Evolutionary conservation across 495 filamentous ascomycete genomes (phyloP), one percentile per base, ranked within the genome.

Genomic region (Podospora sp.): DNA sequence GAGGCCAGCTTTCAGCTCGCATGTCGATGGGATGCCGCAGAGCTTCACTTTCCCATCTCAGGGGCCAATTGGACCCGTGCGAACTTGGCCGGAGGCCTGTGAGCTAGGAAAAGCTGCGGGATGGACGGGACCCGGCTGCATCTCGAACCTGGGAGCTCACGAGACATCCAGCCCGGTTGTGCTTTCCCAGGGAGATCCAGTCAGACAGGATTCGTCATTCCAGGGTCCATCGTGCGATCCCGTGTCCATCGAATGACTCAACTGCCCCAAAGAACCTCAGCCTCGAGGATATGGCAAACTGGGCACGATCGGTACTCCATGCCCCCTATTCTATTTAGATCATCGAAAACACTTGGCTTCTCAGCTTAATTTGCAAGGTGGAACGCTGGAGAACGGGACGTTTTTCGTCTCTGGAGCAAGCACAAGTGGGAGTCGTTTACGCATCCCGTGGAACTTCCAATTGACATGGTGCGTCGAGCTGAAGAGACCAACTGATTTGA

Each of bases 221-320:
- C 61, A 68, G 67, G 67, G 35, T 25, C 67, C 53, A 60, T 66
- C 52, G 66, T n/a, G 52, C 59, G 27, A 69, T 29, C 36, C 50
- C 25, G 36, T 25, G 66, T 20, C 56, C 36, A 57, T 52, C 35
- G 25, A 36, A 67, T 65, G 67, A 65, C 67, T 66, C 56, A 50
- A 46, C 40, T 24, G 24, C n/a, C 26, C 36, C 26, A 27, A 64
- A 24, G n/a, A 52, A 20, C 27, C 18, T 20, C 22, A 59, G 24
- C 26, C 6, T 33, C 26, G 22, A 35, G 25, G 33, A 59, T 7
- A 6, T 57, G n/a, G n/a, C 53, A 24, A 20, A n/a, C n/a, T n/a
- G n/a, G n/a, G n/a, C n/a, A n/a, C n/a, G n/a, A n/a, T n/a, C n/a
- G n/a, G n/a, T n/a, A n/a, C n/a, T n/a, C n/a, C n/a, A n/a, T n/a